Conservation (phyloP, 805 yeast species). For the Kodamaea lidongshanica region DNA sequence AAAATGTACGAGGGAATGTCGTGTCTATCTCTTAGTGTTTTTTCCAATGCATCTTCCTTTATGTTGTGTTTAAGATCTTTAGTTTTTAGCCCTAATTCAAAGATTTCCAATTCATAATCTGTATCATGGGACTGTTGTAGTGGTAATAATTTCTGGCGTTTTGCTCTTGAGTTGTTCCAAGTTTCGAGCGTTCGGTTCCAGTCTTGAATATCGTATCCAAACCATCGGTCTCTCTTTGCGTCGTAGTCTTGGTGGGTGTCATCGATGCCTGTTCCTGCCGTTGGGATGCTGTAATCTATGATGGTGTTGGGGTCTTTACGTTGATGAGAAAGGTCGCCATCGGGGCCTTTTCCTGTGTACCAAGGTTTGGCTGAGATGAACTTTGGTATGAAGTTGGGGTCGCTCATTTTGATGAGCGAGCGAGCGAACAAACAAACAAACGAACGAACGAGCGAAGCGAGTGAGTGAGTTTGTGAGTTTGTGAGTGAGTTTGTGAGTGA, state of each 20-base stretch:
- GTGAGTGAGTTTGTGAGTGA: no score
- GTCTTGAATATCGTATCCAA: conserved; percentile 63
- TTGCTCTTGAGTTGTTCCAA: conserved; percentile 37
- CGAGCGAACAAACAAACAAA: no score
- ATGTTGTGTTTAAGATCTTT: conserved; percentile 19
- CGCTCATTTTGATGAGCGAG: not conserved
- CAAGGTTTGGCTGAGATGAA: conserved; percentile 35
- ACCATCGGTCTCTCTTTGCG: conserved; percentile 75
- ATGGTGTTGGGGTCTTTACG: conserved; percentile 37
- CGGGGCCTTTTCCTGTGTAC: conserved; percentile 18
- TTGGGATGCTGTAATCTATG: conserved; percentile 45
- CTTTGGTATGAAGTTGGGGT: conserved; percentile 34
- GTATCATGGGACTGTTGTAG: conserved; percentile 26
- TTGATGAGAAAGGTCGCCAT: conserved; percentile 55
- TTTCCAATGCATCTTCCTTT: conserved; percentile 32
- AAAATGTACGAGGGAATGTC: conserved; percentile 67
- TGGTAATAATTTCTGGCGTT: conserved; percentile 3
- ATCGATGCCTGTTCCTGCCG: conserved; percentile 49
- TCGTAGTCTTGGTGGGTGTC: conserved; percentile 55
- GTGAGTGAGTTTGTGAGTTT: no score
- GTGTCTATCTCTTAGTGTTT: conserved; percentile 56
- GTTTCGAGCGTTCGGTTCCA: conserved; percentile 46
- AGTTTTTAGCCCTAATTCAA: conserved; percentile 28
- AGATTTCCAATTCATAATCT: conserved; percentile 35
- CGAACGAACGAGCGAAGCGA: no score